A percentile compares a stretch with the other conserved stretches of the same genome.
Evolutionary conservation across 2,329 filamentous ascomycete genomes (phyloP).

Genomic region (Trichoderma citrinoviride): DNA sequence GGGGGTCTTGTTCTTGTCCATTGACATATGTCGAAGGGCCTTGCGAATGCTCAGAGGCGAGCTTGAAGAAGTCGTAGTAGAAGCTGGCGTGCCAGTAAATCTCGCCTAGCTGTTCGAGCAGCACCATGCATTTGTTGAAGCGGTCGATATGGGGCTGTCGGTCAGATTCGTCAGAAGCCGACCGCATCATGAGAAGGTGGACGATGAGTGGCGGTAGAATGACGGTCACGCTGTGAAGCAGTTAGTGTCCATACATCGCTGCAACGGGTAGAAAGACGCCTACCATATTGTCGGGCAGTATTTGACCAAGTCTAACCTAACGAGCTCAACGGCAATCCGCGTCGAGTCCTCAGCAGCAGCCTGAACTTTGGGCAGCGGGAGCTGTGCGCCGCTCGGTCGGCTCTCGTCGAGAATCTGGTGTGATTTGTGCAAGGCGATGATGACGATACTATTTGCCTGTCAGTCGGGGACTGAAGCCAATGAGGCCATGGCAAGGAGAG

Average conservation of each 20-base stretch:
- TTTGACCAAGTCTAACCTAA: conserved; percentile 22
- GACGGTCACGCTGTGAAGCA: conserved; percentile 22
- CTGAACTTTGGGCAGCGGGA: conserved; percentile 18
- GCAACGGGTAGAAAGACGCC: neutral
- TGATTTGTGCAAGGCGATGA: conserved; percentile 14
- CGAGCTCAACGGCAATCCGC: conserved; percentile 20
- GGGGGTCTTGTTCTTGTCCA: conserved; percentile 4
- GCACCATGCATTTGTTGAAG: conserved; percentile 25
- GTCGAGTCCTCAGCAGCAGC: conserved; percentile 24
- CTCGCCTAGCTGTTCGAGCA: conserved; percentile 23
- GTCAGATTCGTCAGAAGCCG: neutral
- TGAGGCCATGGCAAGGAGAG: too few species aligned
- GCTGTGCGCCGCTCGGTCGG: conserved; percentile 3
- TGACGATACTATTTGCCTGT: conserved; percentile 4
- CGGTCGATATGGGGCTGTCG: conserved; percentile 1
- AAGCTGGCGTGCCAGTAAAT: conserved; percentile 28
- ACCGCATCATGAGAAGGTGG: conserved; percentile 23
- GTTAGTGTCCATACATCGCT: neutral
- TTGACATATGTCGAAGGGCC: neutral
- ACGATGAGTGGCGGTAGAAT: conserved; percentile 25
- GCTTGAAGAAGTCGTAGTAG: conserved; percentile 26
- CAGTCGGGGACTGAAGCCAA: neutral
- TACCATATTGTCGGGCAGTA: conserved; percentile 26
- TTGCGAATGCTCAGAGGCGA: conserved; percentile 12
- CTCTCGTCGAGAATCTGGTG: conserved; percentile 10